phyloP scores from a whole-genome alignment of 176 grass and related monocot species.

The Carex littledalei region DNA sequence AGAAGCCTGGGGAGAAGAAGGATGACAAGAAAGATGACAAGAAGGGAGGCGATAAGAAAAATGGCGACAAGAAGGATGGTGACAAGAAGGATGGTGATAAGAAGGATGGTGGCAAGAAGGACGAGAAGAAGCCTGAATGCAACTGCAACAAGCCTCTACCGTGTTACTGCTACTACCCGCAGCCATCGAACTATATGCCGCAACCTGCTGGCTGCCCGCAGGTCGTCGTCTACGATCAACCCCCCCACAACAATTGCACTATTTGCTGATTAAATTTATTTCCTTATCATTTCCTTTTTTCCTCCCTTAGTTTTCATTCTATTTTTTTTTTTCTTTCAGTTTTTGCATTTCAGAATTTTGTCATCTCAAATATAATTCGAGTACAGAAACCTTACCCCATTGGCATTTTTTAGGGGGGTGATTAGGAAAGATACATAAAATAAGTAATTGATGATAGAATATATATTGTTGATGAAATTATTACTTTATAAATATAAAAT shows the following conservation, averaged over 20 bases:
- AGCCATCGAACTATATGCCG: background rate
- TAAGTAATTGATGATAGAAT: background rate
- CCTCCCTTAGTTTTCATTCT: background rate
- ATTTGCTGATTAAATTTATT: background rate
- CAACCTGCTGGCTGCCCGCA: background rate
- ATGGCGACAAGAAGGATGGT: no score
- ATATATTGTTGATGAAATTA: background rate
- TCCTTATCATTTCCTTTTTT: background rate
- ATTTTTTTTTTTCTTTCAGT: background rate
- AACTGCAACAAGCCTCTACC: background rate
- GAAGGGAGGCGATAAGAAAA: background rate
- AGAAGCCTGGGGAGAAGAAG: conserved; percentile 13
- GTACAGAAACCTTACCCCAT: background rate
- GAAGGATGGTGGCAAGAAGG: background rate
- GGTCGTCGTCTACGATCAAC: background rate
- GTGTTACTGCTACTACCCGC: background rate
- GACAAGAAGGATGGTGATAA: conserved; percentile 2
- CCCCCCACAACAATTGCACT: background rate
- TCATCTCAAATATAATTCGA: background rate
- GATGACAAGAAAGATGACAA: background rate
- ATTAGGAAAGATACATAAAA: background rate
- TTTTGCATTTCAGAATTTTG: background rate
- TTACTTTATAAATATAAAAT: background rate
- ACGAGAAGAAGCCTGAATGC: background rate
- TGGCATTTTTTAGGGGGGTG: background rate